These are phyloP conservation scores for Colletotrichum orchidophilum DNA, from an alignment of 2,329 filamentous ascomycete species.

Conservation along the genomic window DNA sequence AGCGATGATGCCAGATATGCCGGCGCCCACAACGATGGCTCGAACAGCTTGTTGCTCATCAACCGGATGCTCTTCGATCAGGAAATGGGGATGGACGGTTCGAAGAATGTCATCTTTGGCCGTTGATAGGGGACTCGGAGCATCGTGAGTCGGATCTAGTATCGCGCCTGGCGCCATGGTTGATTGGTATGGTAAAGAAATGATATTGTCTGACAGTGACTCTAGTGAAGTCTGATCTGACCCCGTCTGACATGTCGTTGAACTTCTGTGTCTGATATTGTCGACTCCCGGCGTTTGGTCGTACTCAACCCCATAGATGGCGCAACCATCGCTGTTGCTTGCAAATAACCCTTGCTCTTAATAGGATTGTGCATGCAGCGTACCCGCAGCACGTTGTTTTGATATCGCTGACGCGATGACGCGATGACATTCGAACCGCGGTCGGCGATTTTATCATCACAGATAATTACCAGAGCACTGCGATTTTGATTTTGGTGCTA, in stretches of 20 bases:
- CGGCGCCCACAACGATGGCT: constrained; percentile 72
- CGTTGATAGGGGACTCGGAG: neutral
- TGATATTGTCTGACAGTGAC: neutral
- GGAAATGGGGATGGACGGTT: neutral
- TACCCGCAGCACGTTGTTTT: neutral
- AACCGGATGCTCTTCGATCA: neutral
- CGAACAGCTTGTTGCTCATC: constrained; percentile 58
- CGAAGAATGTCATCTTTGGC: neutral
- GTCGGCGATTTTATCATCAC: no score
- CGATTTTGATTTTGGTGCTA: no score
- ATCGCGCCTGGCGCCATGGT: neutral
- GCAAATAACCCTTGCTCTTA: neutral
- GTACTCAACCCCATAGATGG: neutral
- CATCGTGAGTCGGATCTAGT: neutral
- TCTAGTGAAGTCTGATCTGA: neutral
- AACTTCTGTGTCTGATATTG: neutral
- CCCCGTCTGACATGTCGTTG: neutral
- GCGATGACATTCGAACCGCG: no score
- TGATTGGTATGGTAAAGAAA: neutral
- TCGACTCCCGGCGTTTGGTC: neutral
- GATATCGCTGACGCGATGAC: no score
- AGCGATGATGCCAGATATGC: constrained; percentile 69
- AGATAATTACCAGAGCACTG: no score
- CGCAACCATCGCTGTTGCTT: neutral
- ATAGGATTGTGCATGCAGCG: neutral